Conservation (phyloP, 441 rosid species). For the Adansonia rubrostipa region DNA sequence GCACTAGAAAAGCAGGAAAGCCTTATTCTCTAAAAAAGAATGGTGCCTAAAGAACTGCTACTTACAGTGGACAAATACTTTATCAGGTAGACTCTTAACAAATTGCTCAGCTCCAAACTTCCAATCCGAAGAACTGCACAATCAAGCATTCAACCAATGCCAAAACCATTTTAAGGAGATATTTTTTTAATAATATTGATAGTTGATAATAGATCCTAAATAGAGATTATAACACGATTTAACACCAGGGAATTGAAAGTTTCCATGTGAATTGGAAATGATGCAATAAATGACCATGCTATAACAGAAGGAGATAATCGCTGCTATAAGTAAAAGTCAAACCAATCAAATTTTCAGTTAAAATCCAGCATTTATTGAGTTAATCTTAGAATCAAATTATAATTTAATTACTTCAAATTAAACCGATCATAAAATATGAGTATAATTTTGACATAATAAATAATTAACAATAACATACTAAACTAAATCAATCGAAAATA, state of each 20-base stretch:
- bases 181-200: background rate
- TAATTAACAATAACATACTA: background rate
- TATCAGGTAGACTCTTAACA: slow-evolving; percentile 69
- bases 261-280: background rate
- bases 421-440: background rate
- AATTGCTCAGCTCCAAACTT: slow-evolving; percentile 89
- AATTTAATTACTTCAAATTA: background rate
- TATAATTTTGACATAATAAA: background rate
- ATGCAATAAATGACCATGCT: background rate
- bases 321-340: background rate
- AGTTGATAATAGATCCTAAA: background rate
- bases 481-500: background rate
- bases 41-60: background rate
- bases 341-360: background rate
- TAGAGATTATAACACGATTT: background rate
- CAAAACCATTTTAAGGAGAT: slow-evolving; percentile 1
- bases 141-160: background rate
- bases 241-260: background rate
- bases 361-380: background rate
- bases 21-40: background rate
- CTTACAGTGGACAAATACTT: slow-evolving; percentile 89
- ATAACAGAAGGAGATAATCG: background rate
- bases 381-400: background rate
- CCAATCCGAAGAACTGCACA: slow-evolving; percentile 80
- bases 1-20: background rate